Conservation (phyloP, 768 basidiomycete genomes). For the Candolleomyces efflorescens region DNA sequence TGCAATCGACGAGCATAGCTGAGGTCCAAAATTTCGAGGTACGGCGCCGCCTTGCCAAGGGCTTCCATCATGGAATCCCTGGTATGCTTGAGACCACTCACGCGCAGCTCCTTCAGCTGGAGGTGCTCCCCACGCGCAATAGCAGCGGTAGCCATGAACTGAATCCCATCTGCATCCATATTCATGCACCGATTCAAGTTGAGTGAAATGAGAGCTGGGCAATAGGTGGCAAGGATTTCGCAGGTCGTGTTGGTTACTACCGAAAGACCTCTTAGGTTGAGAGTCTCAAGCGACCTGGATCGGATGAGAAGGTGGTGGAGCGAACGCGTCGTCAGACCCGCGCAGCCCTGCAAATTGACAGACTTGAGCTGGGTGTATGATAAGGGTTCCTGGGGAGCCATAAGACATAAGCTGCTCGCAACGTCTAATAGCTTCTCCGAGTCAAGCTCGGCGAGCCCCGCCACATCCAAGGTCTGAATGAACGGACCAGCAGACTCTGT, state of each 20-base stretch:
- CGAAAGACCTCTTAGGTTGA: constrained; percentile 64
- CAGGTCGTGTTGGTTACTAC: constrained; percentile 75
- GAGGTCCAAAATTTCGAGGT: constrained; percentile 76
- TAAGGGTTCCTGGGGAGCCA: constrained; percentile 28
- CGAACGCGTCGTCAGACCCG: constrained; percentile 55
- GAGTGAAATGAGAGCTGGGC: constrained; percentile 51
- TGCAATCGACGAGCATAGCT: constrained; percentile 69
- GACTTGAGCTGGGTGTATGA: constrained; percentile 64
- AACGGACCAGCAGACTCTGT: constrained; percentile 59
- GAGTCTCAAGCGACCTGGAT: constrained; percentile 52
- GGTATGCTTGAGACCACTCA: constrained; percentile 64
- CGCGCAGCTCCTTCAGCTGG: constrained; percentile 54
- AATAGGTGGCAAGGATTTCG: constrained; percentile 57
- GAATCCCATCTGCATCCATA: constrained; percentile 62
- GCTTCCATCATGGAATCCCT: constrained; percentile 58
- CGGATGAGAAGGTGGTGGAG: constrained; percentile 66
- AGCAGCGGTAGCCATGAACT: constrained; percentile 39
- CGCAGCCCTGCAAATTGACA: constrained; percentile 73
- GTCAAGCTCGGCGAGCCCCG: constrained; percentile 53
- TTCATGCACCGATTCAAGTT: constrained; percentile 71
- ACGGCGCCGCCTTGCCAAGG: constrained; percentile 65
- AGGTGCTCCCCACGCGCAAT: constrained; percentile 44
- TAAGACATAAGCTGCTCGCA: constrained; percentile 49
- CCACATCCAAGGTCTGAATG: constrained; percentile 54
- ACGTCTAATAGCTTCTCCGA: constrained; percentile 49